Evolutionary conservation across 1,284 basidiomycete species (phyloP), one percentile per base, ranked within the genome.

Genomic region (Rhodotorula sp.): DNA sequence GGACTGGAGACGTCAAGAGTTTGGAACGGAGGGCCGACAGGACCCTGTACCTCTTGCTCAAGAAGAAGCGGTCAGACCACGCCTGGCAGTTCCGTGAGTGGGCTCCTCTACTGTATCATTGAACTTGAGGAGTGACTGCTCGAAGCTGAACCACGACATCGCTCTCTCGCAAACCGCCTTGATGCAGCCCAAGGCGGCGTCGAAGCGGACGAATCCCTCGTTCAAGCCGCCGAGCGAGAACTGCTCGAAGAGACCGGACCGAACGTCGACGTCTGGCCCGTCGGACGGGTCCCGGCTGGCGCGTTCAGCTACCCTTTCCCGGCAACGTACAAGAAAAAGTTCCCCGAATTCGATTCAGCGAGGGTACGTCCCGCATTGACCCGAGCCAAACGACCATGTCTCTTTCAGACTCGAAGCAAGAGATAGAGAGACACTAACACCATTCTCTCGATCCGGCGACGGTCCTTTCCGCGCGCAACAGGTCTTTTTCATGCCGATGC

Each of bases 1-100:
- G 79, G 53, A 84, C 79, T 46, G 83, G 83, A 10, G 87, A 92
- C 75, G 82, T 88, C 60, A 87, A 86, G 79, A 91, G 89, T 78
- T 82, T 97, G 76, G 90, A 97, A 81, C 84, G 94, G 69, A 85
- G 84, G 69, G 89, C 90, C 5, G 89, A 91, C 75, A 85, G 93
- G 62, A 95, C 95, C 78, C 81, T 98, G 22, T 97, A 93, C 80
- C 85, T 95, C 29, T 79, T 97, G 62, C 83, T 96, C 24, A 85
- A 87, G 75, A 84, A 83, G 64, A 82, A 84, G 68, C 81, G 84
- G 26, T 73, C 80, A 29, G 85, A 81, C n/a, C 84, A 85, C 74
- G 82, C 85, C 24, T 95, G 93, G 93, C 84, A 86, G 73, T 92
- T 96, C 80, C 93, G 77, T 78, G 53, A 62, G 77, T 73, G 22